Evolutionary conservation across 2,329 filamentous ascomycete species (phyloP).

Genomic region (Sclerotinia sclerotiorum): DNA sequence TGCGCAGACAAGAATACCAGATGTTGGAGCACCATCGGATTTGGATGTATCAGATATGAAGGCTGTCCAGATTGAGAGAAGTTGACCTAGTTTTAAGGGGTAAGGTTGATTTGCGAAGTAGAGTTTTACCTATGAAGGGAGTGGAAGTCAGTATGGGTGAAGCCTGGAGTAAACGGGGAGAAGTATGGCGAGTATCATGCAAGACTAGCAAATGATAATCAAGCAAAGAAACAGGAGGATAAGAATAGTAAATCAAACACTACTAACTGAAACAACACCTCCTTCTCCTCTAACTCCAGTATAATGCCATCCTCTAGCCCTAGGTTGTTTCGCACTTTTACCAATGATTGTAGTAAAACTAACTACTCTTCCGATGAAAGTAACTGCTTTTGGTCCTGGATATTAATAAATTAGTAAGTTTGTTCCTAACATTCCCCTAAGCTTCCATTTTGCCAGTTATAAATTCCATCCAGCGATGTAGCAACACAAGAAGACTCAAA

Average conservation of each 20-base stretch:
- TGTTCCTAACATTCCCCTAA: background rate
- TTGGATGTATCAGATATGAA: conserved; percentile 52
- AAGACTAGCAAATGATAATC: background rate
- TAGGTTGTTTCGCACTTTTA: conserved; percentile 45
- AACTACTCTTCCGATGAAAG: conserved; percentile 55
- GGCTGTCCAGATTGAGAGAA: conserved; percentile 57
- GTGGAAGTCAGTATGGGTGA: background rate
- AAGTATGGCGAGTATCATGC: too few relatives aligned
- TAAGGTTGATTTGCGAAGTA: conserved; percentile 49
- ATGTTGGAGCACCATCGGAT: conserved; percentile 43
- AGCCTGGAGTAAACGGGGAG: rapidly evolving
- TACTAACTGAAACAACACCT: conserved; percentile 51
- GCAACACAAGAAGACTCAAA: background rate
- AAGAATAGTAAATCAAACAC: background rate
- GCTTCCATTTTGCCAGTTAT: too few relatives aligned
- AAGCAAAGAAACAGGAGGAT: conserved; percentile 20
- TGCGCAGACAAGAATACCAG: conserved; percentile 44
- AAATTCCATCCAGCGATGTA: background rate
- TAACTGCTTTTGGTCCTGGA: conserved; percentile 51
- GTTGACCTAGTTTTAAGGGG: conserved; percentile 51
- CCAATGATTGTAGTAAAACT: conserved; percentile 52
- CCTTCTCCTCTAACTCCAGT: conserved; percentile 57
- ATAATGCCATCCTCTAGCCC: conserved; percentile 52
- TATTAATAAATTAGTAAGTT: conserved; percentile 47
- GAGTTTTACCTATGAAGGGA: conserved; percentile 47